A percentile compares a stretch with the other conserved stretches of the same genome.
Evolutionary conservation across 768 basidiomycete genomes (phyloP).

Genomic region (Tricholoma furcatifolium): DNA sequence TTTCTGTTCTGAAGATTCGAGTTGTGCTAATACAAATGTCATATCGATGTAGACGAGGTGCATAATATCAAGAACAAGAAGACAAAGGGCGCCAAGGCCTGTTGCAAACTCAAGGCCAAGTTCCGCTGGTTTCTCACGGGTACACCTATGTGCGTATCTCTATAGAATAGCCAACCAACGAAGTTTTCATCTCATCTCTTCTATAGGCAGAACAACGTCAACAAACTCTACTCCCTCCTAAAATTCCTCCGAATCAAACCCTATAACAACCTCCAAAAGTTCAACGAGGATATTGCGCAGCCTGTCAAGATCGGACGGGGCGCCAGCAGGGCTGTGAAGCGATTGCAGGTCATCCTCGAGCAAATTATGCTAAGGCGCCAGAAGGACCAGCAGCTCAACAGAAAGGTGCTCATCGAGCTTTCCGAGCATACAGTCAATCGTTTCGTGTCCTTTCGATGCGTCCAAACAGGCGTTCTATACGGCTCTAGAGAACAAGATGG

Average conservation of each 20-base stretch:
- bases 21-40: too few relatives aligned
- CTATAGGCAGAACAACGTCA: conserved; percentile 81
- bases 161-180: too few relatives aligned
- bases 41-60: conserved; percentile 68
- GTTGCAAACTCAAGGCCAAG: conserved; percentile 72
- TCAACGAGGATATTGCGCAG: conserved; percentile 75
- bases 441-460: conserved; percentile 75
- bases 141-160: conserved; percentile 62
- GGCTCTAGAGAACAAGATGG: conserved; percentile 67
- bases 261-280: conserved; percentile 74
- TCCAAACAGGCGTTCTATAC: conserved; percentile 81
- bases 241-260: conserved; percentile 87
- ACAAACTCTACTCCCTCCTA: conserved; percentile 86
- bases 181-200: too few relatives aligned
- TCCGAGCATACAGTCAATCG: conserved; percentile 70
- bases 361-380: conserved; percentile 87
- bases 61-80: conserved; percentile 91
- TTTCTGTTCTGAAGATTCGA: too few relatives aligned
- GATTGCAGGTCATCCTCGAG: conserved; percentile 83
- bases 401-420: conserved; percentile 78
- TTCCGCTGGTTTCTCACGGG: conserved; percentile 90
- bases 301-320: conserved; percentile 71
- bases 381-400: conserved; percentile 72
- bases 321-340: conserved; percentile 72
- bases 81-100: conserved; percentile 76